Percentiles rank a stretch among this genome's conserved stretches.
phyloP scores from a whole-genome alignment of 345 rosid species.

The Kandelia obovata region DNA sequence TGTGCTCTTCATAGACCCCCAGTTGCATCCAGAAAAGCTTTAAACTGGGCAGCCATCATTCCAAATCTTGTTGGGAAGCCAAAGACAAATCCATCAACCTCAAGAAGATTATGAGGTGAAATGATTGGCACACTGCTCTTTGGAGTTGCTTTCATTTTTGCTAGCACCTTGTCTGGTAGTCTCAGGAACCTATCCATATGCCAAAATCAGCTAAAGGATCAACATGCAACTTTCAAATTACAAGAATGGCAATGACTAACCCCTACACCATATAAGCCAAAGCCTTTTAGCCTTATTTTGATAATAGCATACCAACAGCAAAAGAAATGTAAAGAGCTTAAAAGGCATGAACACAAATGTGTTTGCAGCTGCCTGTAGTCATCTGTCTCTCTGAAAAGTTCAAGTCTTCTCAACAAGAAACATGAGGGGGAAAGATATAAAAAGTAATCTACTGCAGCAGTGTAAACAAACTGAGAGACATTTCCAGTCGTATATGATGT shows the following conservation, averaged over 20 bases:
- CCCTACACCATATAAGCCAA: no score
- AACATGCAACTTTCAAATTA: background rate
- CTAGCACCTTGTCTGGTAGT: slow-evolving; percentile 76
- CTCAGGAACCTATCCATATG: slow-evolving; percentile 65
- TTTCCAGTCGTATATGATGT: background rate
- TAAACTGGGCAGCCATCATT: slow-evolving; percentile 97
- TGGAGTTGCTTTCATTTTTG: slow-evolving; percentile 87
- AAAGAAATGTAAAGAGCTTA: background rate
- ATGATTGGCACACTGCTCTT: slow-evolving; percentile 77
- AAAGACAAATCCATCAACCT: slow-evolving; percentile 86
- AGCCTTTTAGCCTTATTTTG: no score
- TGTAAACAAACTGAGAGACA: background rate
- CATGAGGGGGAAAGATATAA: background rate
- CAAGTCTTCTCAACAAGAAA: background rate
- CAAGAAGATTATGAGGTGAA: slow-evolving; percentile 64
- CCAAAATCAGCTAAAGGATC: background rate
- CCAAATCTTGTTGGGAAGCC: slow-evolving; percentile 97
- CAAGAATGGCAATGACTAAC: no score
- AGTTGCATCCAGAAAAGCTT: slow-evolving; percentile 87
- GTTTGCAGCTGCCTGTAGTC: background rate
- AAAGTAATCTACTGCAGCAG: background rate
- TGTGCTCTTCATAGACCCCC: slow-evolving; percentile 92
- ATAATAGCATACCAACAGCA: background rate
- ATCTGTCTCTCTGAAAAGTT: background rate
- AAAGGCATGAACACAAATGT: background rate